Evolutionary conservation across 2,329 filamentous ascomycete genomes (phyloP).

Genomic region (Trichocomaceae sp.): DNA sequence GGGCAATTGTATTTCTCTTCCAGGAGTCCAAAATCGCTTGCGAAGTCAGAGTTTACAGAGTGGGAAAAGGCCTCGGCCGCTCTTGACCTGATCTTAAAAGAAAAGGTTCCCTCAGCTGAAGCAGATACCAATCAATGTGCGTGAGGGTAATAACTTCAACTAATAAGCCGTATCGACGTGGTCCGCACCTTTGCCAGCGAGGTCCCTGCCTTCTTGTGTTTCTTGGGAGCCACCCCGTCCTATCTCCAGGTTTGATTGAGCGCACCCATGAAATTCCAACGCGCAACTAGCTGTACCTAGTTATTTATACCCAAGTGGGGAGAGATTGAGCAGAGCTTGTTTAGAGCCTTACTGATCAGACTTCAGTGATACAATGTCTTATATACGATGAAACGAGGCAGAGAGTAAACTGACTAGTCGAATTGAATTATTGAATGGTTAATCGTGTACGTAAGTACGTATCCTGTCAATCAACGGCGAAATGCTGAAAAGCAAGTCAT

Average conservation of each 20-base stretch:
- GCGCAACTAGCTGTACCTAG: background rate
- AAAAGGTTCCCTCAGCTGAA: constrained; percentile 1
- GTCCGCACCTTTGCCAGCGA: constrained; percentile 4
- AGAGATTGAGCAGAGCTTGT: background rate
- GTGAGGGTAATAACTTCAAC: background rate
- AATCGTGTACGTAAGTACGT: background rate
- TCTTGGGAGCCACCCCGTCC: constrained; percentile 4
- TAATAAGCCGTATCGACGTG: background rate
- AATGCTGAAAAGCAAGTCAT: background rate
- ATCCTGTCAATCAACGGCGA: background rate
- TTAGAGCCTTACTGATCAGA: background rate
- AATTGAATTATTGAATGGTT: background rate
- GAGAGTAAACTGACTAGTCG: background rate
- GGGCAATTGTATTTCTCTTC: background rate
- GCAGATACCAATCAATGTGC: constrained; percentile 4
- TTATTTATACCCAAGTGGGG: background rate
- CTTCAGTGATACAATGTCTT: background rate
- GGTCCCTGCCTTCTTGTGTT: constrained; percentile 6
- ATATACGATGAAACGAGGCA: background rate
- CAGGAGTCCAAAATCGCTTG: background rate
- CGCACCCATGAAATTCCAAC: background rate
- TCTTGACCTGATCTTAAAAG: background rate
- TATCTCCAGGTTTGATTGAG: constrained; percentile 2
- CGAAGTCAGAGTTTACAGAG: background rate
- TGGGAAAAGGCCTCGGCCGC: background rate